phyloP scores from a whole-genome alignment of 2,329 filamentous ascomycete species.

The Fusarium sterilihyphosum region DNA sequence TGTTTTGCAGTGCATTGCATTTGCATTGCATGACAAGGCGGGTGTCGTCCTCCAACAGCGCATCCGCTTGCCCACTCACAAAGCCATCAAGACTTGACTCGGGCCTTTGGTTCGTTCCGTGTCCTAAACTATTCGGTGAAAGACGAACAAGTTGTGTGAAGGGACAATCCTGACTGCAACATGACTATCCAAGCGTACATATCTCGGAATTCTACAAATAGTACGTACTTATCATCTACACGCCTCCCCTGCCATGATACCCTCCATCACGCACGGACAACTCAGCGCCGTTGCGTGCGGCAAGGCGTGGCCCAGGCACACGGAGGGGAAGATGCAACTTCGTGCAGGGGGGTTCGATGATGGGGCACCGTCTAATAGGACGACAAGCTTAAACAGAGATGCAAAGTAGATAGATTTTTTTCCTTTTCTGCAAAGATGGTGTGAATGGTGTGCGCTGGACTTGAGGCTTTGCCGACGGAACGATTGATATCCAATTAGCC shows the following conservation, averaged over 20 bases:
- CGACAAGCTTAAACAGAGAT: constrained; percentile 25
- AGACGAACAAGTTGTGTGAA: constrained; percentile 12
- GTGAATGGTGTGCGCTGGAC: constrained; percentile 26
- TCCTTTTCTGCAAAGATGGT: constrained; percentile 24
- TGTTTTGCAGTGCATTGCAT: constrained; percentile 31
- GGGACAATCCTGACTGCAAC: constrained; percentile 12
- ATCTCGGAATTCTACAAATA: constrained; percentile 2
- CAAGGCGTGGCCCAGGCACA: constrained; percentile 40
- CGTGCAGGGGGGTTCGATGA: constrained; percentile 49
- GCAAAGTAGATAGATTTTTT: constrained; percentile 25
- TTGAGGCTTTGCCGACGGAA: constrained; percentile 7
- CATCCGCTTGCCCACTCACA: constrained; percentile 16
- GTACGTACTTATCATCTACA: constrained; percentile 17
- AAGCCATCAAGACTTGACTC: constrained; percentile 18
- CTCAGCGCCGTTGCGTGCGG: constrained; percentile 41
- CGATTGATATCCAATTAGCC: constrained; percentile 25
- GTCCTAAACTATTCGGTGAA: constrained; percentile 7
- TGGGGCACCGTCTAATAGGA: constrained; percentile 57
- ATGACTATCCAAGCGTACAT: constrained; percentile 34
- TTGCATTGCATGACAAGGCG: constrained; percentile 36
- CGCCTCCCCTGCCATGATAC: constrained; percentile 32
- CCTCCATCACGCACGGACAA: constrained; percentile 48
- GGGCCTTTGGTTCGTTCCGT: background rate
- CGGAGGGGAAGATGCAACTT: constrained; percentile 29
- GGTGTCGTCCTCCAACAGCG: constrained; percentile 27